Conservation (phyloP, 179 eudicot species). For the Dionaea muscipula region DNA sequence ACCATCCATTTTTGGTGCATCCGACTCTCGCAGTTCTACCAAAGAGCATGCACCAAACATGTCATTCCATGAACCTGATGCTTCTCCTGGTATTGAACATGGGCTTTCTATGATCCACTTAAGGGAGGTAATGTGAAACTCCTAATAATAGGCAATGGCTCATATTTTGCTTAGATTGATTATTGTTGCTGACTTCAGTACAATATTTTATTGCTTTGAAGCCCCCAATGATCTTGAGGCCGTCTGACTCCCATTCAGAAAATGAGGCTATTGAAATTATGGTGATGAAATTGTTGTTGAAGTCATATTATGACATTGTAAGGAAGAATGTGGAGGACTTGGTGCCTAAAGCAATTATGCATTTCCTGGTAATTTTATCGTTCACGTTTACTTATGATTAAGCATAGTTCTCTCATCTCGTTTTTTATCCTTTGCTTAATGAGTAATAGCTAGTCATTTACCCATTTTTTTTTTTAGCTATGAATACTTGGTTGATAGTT, state of each 20-base stretch:
- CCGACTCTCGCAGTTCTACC: conserved; percentile 37
- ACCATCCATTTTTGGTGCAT: conserved; percentile 53
- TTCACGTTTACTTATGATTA: not conserved
- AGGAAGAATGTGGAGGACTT: conserved; percentile 76
- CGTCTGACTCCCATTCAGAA: conserved; percentile 61
- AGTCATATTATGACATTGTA: conserved; percentile 82
- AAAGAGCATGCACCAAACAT: conserved; percentile 40
- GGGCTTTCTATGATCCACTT: conserved; percentile 47
- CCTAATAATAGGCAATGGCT: not conserved
- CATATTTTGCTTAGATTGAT: not conserved
- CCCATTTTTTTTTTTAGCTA: too few relatives aligned
- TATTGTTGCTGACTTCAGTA: not conserved
- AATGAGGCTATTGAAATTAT: conserved; percentile 61
- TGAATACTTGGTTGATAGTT: too few relatives aligned
- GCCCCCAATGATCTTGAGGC: conserved; percentile 83
- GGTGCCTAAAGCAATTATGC: conserved; percentile 95
- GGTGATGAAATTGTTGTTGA: conserved; percentile 64
- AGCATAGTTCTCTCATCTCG: not conserved
- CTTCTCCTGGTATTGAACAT: conserved; percentile 30
- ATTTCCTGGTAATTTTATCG: conserved; percentile 53
- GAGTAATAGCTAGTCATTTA: too few relatives aligned
- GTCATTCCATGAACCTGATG: conserved; percentile 39
- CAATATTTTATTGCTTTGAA: conserved; percentile 12
- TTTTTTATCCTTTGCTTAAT: not conserved
- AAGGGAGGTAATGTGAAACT: conserved; percentile 39